phyloP scores from a whole-genome alignment of 2,329 filamentous ascomycete genomes.

The Chaetothyriales sp. region DNA sequence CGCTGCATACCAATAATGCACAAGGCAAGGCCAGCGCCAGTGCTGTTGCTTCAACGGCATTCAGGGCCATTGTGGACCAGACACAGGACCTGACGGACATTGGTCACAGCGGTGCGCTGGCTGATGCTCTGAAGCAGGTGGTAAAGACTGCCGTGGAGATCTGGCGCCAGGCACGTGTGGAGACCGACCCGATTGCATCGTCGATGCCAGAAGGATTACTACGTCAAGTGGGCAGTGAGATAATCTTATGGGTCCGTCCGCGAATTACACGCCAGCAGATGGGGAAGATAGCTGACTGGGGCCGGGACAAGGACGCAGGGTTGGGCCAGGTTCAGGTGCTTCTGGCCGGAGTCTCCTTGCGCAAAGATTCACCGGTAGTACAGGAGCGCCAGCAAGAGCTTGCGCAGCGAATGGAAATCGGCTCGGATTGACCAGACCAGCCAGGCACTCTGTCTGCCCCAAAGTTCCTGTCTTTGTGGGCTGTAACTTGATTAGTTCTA shows the following conservation, averaged over 20 bases:
- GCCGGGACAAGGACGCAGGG: slow-evolving; percentile 25
- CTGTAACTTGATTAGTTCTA: too few relatives aligned
- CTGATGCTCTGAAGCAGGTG: slow-evolving; percentile 39
- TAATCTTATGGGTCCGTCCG: slow-evolving; percentile 39
- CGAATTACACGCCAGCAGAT: slow-evolving; percentile 39
- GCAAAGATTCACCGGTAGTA: slow-evolving; percentile 34
- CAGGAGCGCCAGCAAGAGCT: slow-evolving; percentile 29
- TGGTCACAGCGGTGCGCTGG: slow-evolving; percentile 37
- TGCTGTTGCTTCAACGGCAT: slow-evolving; percentile 40
- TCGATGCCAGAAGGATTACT: slow-evolving; percentile 24
- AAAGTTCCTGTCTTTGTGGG: too few relatives aligned
- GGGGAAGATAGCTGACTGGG: slow-evolving; percentile 35
- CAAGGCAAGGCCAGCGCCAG: slow-evolving; percentile 45
- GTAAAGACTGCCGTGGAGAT: slow-evolving; percentile 46
- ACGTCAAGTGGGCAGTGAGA: slow-evolving; percentile 24
- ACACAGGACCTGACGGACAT: slow-evolving; percentile 42
- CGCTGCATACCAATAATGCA: slow-evolving; percentile 42
- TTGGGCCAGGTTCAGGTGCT: slow-evolving; percentile 30
- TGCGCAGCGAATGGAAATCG: slow-evolving; percentile 6
- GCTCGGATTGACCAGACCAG: background rate
- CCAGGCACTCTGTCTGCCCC: too few relatives aligned
- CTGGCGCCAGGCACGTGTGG: slow-evolving; percentile 44
- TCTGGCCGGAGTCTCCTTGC: slow-evolving; percentile 36
- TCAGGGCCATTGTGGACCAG: slow-evolving; percentile 43
- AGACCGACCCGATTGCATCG: slow-evolving; percentile 42